Evolutionary conservation across 257 asterid species (phyloP), one percentile per base, ranked within the genome.

Genomic region (Primulina tabacum): DNA sequence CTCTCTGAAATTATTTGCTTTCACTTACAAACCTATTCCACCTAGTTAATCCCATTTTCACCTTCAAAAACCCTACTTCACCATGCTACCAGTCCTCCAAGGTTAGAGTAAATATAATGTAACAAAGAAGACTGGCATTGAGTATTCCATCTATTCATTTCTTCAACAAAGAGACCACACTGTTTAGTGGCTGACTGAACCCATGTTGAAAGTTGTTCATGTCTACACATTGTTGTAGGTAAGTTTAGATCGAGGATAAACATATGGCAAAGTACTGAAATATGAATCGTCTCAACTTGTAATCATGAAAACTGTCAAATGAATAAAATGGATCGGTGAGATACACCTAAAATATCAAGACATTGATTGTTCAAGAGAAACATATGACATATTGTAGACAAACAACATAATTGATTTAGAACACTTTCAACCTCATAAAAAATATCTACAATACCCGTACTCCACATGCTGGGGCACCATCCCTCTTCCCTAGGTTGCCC

Each of bases 381-480:
- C 72, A 74, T 78, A 72, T 75, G 67, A 29, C 68, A 78, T 75
- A 77, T 78, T 78, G 81, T 74, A 58, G 69, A 71, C 78, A 80
- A 81, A 64, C 80, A 78, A 67, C 79, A 79, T 69, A 69, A 78
- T 77, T 78, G 71, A 77, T 72, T 72, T 50, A 77, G 69, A 80
- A 82, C 70, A 68, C 68, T 72, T 71, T 67, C 79, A 74, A 76
- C 74, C 77, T 74, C 80, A 78, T 65, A 72, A 78, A 76, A 68
- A 70, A 68, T 74, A 37, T 65, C 60, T 77, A 82, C 73, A 77
- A 78, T 78, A 72, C 26, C 64, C 78, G 81, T 78, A 85, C 86
- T 62, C 37, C 64, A 81, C 88, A 87, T 32, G 88, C 86, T 83
- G 86, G 82, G 85, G 79, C 37, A 60, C 82, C 84, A 76, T 64